Percentiles rank a stretch among this genome's conserved stretches.
These are phyloP conservation scores for Bombardia bombarda DNA, from an alignment of 495 filamentous ascomycete species.

Conservation along the genomic window DNA sequence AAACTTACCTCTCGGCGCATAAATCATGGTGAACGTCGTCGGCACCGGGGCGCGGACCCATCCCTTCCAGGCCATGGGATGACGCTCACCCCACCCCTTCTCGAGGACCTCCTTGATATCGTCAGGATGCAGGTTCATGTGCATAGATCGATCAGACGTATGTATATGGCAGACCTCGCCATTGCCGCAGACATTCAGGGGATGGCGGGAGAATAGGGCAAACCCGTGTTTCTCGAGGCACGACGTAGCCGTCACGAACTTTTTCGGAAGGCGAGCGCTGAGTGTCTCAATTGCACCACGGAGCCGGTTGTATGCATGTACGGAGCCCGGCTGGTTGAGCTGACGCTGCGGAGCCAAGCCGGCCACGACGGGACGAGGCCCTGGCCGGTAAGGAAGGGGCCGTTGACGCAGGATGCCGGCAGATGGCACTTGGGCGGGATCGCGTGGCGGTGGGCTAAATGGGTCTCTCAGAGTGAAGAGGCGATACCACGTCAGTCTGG, in stretches of 20 bases:
- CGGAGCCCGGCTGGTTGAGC: conserved; percentile 52
- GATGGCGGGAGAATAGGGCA: conserved; percentile 56
- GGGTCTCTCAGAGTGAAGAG: conserved; percentile 53
- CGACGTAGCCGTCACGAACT: conserved; percentile 54
- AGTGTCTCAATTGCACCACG: conserved; percentile 42
- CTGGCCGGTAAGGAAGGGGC: conserved; percentile 49
- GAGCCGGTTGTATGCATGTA: conserved; percentile 44
- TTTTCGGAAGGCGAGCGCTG: conserved; percentile 34
- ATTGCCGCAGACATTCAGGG: conserved; percentile 55
- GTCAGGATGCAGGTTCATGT: conserved; percentile 67
- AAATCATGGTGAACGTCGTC: conserved; percentile 68
- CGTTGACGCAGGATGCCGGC: conserved; percentile 27
- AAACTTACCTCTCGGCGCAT: conserved; percentile 58
- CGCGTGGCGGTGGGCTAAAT: conserved; percentile 32
- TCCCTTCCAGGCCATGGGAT: conserved; percentile 60
- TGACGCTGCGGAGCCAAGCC: conserved; percentile 80
- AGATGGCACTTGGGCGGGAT: conserved; percentile 25
- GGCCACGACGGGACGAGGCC: conserved; percentile 53
- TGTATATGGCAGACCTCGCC: conserved; percentile 82
- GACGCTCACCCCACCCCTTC: conserved; percentile 83
- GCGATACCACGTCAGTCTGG: conserved; percentile 56
- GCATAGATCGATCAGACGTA: conserved; percentile 62
- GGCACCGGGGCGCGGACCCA: conserved; percentile 51
- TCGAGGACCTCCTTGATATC: conserved; percentile 72
- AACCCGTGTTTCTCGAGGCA: conserved; percentile 76